Base-by-base conservation (phyloP, 768 basidiomycete genomes). In the Leccinum broughii region DNA sequence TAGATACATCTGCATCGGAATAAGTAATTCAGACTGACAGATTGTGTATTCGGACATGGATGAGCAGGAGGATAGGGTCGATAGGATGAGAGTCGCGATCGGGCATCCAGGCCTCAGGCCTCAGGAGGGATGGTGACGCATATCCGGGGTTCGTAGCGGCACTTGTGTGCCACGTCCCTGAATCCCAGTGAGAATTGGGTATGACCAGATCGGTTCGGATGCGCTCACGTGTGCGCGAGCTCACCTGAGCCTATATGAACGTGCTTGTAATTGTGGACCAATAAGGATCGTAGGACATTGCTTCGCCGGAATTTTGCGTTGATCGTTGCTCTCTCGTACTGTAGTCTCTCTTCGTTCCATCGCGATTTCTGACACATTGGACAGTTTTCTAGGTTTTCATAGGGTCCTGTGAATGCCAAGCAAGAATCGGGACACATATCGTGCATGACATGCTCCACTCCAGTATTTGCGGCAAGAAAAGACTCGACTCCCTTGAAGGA, bases 351-450 rank as follows among this genome's bases (percentile, higher is more conserved):
- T 5, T 68, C 15, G 52, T 75, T 62, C 62, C 73, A 80, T 0
- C 63, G 64, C 1, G 75, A 66, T 39, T 76, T 65, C 0, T 54
- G 51, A 59, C 80, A 83, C 0, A 60, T 20, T 0, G 64, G 64
- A 55, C 81, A 83, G 0, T 20, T 3, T 0, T 76, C 66, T 0
- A 73, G 57, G 1, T 70, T 30, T 1, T 55, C 51, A n/a, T 70
- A 78, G 0, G 77, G 77, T 0, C 81, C 78, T 0, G 76, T 78
- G 55, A 70, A 83, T 0, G 75, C 77, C 20, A 72, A 34, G 59
- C 81, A 83, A 0, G 73, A 71, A 7, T 80, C 73, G 0, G 70
- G 60, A 46, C 81, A 83, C 78, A 82, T 83, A 57, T 82, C 72
- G 6, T 73, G 54, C 0, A 54, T 9, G 1, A 81, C 52, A 0